A percentile compares a stretch with the other conserved stretches of the same genome.
Evolutionary conservation across 2,329 filamentous ascomycete genomes (phyloP).

Genomic region (Hyphodiscus sp.): DNA sequence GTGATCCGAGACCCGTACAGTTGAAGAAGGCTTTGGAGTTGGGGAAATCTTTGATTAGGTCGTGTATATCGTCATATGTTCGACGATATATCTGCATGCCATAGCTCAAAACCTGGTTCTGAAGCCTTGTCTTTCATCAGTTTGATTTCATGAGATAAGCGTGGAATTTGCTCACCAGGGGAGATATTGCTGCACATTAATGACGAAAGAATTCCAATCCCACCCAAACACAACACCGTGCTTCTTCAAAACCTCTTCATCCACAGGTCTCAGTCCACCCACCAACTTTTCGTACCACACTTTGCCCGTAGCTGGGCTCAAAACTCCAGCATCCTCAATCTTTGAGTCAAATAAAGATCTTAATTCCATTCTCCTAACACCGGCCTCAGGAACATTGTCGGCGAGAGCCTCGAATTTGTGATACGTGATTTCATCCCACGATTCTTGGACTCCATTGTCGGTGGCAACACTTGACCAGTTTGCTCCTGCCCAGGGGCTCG

Average conservation of each 20-base stretch:
- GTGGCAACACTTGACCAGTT: constrained; percentile 41
- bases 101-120: constrained; percentile 17
- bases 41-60: constrained; percentile 10
- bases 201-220: constrained; percentile 52
- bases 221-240: constrained; percentile 60
- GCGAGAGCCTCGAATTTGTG: not conserved
- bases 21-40: constrained; percentile 18
- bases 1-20: constrained; percentile 25
- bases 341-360: not conserved
- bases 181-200: constrained; percentile 18
- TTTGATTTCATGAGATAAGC: constrained; percentile 17
- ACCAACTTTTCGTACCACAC: constrained; percentile 38
- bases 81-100: constrained; percentile 15
- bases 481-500: constrained; percentile 81
- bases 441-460: not conserved
- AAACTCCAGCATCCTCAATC: constrained; percentile 28
- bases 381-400: not conserved
- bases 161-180: constrained; percentile 28
- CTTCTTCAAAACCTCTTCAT: constrained; percentile 49
- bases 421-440: not conserved
- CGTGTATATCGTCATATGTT: constrained; percentile 11
- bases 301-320: constrained; percentile 14
- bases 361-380: not conserved
- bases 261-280: constrained; percentile 45
- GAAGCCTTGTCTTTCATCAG: constrained; percentile 62